These are phyloP conservation scores for Jackrogersella minutella DNA, from an alignment of 495 filamentous ascomycete genomes.

Conservation along the genomic window DNA sequence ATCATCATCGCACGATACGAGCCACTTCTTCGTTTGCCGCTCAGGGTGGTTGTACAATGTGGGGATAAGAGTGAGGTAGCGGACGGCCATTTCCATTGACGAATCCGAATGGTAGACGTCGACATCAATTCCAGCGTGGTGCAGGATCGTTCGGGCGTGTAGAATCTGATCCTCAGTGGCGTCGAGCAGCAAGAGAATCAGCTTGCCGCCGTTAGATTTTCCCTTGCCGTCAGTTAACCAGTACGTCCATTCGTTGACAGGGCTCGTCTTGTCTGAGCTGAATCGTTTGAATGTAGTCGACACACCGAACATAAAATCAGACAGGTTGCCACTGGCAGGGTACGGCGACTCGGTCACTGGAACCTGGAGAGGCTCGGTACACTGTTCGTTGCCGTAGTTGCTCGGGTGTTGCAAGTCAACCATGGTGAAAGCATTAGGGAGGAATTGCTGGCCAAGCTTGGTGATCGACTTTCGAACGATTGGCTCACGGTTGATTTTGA, in stretches of 20 bases:
- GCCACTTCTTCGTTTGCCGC: conserved; percentile 66
- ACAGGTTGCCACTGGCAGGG: conserved; percentile 55
- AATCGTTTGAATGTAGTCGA: conserved; percentile 58
- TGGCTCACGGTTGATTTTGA: conserved; percentile 53
- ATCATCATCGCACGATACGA: conserved; percentile 76
- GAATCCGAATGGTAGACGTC: conserved; percentile 68
- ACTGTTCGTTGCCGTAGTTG: conserved; percentile 50
- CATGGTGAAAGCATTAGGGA: conserved; percentile 52
- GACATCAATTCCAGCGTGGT: conserved; percentile 66
- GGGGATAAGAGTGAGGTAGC: conserved; percentile 62
- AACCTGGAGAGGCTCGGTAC: conserved; percentile 56
- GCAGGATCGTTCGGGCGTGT: conserved; percentile 49
- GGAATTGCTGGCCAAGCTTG: conserved; percentile 53
- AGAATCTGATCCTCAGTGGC: conserved; percentile 53
- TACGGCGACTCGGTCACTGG: conserved; percentile 56
- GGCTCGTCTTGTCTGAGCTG: conserved; percentile 51
- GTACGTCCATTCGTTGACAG: conserved; percentile 58
- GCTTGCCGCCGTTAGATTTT: conserved; percentile 58
- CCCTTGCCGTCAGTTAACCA: conserved; percentile 60
- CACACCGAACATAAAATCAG: conserved; percentile 59
- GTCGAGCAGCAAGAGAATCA: conserved; percentile 54
- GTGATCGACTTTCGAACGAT: conserved; percentile 58
- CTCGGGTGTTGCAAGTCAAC: conserved; percentile 54
- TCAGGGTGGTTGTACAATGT: conserved; percentile 61
- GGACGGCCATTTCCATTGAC: conserved; percentile 67